Conservation (phyloP, 2,329 filamentous ascomycete genomes). For the Botrytis medusae region DNA sequence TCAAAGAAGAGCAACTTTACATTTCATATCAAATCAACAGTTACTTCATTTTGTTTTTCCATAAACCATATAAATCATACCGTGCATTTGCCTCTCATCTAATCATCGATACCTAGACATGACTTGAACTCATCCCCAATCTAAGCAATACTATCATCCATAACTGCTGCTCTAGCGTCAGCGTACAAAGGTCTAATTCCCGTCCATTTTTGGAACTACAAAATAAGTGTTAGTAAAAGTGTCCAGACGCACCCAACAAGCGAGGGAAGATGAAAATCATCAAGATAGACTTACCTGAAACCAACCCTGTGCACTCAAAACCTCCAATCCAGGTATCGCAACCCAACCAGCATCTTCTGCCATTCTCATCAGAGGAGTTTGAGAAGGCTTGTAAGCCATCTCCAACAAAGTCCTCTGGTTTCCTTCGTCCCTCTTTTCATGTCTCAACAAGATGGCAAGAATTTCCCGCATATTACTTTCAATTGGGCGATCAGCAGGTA, state of each 20-base stretch:
- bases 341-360: constrained; percentile 77
- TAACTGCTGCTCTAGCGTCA: constrained; percentile 63
- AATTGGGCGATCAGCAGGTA: constrained; percentile 84
- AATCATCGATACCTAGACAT: not conserved
- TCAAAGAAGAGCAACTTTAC: not conserved
- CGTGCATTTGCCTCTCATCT: not conserved
- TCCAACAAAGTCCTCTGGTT: constrained; percentile 69
- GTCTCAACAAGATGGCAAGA: constrained; percentile 55
- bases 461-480: constrained; percentile 68
- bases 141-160: constrained; percentile 36
- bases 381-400: constrained; percentile 91
- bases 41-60: not conserved
- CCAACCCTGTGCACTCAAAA: constrained; percentile 83
- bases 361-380: constrained; percentile 82
- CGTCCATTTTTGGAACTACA: constrained; percentile 79
- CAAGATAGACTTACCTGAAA: constrained; percentile 66
- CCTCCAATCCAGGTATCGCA: constrained; percentile 84
- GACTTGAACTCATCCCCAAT: not conserved
- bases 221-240: not conserved
- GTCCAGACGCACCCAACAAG: constrained; percentile 29
- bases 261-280: not conserved
- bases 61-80: not conserved
- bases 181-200: constrained; percentile 72
- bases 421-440: constrained; percentile 38
- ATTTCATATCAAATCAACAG: not conserved